A percentile compares a stretch with the other conserved stretches of the same genome.
These are phyloP conservation scores for Phragmites australis DNA, from an alignment of 176 grass and related monocot genomes.

Conservation along the genomic window DNA sequence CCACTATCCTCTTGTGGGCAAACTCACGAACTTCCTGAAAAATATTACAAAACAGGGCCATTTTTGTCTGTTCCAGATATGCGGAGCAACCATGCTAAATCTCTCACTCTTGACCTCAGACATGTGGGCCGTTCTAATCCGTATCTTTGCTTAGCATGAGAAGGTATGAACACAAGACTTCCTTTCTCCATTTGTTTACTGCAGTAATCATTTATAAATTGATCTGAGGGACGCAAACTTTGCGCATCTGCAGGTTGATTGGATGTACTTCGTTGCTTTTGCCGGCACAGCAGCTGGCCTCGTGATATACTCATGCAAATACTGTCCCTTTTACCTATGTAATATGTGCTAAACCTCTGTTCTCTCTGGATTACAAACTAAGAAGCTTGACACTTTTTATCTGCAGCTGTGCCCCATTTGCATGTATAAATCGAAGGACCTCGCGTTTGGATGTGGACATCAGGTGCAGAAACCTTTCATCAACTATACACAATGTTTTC, in stretches of 20 bases:
- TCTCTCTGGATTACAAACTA: not conserved
- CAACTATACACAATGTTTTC: not conserved
- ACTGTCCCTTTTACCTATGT: not conserved
- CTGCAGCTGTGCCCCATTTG: conserved; percentile 85
- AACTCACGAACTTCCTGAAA: too few relatives aligned
- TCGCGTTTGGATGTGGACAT: conserved; percentile 97
- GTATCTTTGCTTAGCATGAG: too few relatives aligned
- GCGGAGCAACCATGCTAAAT: too few relatives aligned
- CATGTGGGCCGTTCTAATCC: too few relatives aligned
- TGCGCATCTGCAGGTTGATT: conserved; percentile 54
- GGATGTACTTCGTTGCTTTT: conserved; percentile 75
- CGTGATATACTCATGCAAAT: conserved; percentile 52
- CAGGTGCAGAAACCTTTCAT: conserved; percentile 55
- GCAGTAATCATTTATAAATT: too few relatives aligned
- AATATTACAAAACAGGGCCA: too few relatives aligned
- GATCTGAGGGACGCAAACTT: too few relatives aligned
- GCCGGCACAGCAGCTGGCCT: conserved; percentile 44
- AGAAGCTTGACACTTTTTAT: conserved; percentile 25
- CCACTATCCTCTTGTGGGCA: too few relatives aligned
- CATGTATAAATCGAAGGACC: conserved; percentile 88
- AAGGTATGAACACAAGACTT: too few relatives aligned
- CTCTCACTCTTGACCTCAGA: too few relatives aligned
- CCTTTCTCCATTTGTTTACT: too few relatives aligned
- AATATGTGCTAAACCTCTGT: not conserved
- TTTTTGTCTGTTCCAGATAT: too few relatives aligned